Base-by-base conservation (phyloP, 164 flowering plant genomes). In the Kingdonia uniflora region DNA sequence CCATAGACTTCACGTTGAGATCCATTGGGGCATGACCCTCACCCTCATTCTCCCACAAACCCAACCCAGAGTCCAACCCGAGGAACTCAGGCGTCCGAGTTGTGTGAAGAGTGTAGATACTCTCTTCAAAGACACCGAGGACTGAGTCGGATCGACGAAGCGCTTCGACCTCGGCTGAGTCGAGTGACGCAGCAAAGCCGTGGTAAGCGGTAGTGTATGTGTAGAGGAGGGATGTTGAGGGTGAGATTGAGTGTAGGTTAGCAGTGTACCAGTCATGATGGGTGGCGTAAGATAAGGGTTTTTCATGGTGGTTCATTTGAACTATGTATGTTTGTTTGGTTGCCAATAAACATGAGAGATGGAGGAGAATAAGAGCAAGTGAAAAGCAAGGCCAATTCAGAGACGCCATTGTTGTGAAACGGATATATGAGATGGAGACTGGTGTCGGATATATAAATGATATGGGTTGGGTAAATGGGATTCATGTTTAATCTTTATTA, bases 11-110 rank as follows among this genome's bases (percentile, higher is more conserved):
- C 14, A 55, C 59, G 45, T 72, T 64, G 8, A 75, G 67, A 17
- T 72, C 68, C 20, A 60, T 60, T 2, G 70, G 53, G 6, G 11
- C 19, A 40, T 68, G 76, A 5, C 71, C 71, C 1, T 47, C 68
- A 68, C 15, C 17, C 39, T 68, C 76, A 5, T 71, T 70, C 1
- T 47, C 68, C 70, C 74, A 64, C 13, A 58, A 33, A 0, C 77
- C 75, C 23, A 46, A 35, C 1, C 64, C 56, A 1, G 47, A 11
- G 5, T 70, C 64, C 4, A 87, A 71, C 19, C 95, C 91, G 0
- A 88, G 71, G 39, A 88, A 83, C 58, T 67, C 68, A 0, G 89
- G 95, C 5, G 83, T 74, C 0, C 89, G 80, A 21, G 97, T 85
- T 14, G 92, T 88, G 67, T 85, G 95, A 10, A 88, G 80, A 0